Percentiles rank a stretch among this genome's conserved stretches.
These are phyloP conservation scores for Avena sativa DNA, from an alignment of 176 grass and related monocot genomes.

Conservation along the genomic window DNA sequence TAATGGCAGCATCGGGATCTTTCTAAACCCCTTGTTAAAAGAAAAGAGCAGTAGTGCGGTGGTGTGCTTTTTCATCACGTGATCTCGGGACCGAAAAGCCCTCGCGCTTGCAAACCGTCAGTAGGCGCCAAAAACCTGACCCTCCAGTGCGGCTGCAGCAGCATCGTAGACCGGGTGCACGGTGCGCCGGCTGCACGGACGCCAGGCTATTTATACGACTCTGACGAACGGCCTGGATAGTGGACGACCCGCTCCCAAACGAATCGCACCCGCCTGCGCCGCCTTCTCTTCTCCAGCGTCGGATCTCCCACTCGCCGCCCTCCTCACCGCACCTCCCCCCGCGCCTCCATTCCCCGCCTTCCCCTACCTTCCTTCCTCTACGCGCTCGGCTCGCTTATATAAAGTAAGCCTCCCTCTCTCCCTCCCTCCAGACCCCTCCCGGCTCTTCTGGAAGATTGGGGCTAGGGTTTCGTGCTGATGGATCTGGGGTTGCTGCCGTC, in stretches of 20 bases:
- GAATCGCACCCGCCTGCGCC: conserved; percentile 57
- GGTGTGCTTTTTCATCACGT: too few species aligned
- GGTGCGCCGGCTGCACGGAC: conserved; percentile 28
- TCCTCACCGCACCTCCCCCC: conserved; percentile 44
- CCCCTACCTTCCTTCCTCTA: conserved; percentile 28
- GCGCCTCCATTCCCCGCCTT: not conserved
- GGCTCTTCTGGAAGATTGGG: not conserved
- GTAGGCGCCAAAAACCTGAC: not conserved
- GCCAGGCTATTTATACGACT: conserved; percentile 34
- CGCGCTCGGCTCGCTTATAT: conserved; percentile 37
- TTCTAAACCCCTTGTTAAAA: too few species aligned
- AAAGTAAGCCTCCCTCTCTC: conserved; percentile 46
- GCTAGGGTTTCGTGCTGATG: conserved; percentile 47
- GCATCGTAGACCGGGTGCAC: conserved; percentile 34
- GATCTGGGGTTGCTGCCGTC: conserved; percentile 54
- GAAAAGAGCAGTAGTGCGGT: too few species aligned
- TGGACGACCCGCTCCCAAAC: conserved; percentile 25
- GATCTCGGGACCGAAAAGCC: too few species aligned
- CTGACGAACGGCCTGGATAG: conserved; percentile 71
- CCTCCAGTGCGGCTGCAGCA: not conserved
- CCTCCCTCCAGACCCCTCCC: not conserved
- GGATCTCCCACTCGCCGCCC: conserved; percentile 65
- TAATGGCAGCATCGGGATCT: too few species aligned
- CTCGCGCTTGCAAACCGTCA: too few species aligned
- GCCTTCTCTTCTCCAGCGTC: conserved; percentile 84